A percentile compares a stretch with the other conserved stretches of the same genome.
Conservation (phyloP, 2,329 filamentous ascomycete genomes). For the Bipolaris gigantea region DNA sequence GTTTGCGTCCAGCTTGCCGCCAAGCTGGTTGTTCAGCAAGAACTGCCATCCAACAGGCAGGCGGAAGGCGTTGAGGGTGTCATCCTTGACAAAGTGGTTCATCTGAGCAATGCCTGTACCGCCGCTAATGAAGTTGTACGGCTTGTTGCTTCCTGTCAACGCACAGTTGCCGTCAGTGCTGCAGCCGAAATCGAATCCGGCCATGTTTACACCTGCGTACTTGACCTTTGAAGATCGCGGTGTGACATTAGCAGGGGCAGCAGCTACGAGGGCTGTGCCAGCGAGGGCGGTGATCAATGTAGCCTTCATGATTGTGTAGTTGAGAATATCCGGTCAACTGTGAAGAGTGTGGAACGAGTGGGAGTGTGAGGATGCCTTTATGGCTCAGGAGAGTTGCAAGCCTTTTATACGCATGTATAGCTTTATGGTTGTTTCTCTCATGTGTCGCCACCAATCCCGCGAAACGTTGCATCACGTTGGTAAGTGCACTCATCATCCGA, state of each 20-base stretch:
- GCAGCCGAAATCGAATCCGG: conserved; percentile 56
- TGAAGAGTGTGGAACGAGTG: neutral
- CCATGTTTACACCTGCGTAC: conserved; percentile 49
- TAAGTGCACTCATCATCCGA: neutral
- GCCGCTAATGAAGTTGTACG: conserved; percentile 19
- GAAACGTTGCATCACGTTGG: neutral
- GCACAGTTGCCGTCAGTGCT: conserved; percentile 8
- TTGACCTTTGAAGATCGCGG: conserved; percentile 2
- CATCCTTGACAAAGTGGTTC: conserved; percentile 58
- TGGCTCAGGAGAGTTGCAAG: neutral
- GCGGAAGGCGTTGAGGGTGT: conserved; percentile 60
- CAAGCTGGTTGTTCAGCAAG: conserved; percentile 57
- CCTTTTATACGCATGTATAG: neutral
- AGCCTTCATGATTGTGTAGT: neutral
- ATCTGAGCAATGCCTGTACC: conserved; percentile 54
- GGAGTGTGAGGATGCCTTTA: neutral
- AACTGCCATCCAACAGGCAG: conserved; percentile 64
- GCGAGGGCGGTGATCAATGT: neutral
- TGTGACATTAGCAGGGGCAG: neutral
- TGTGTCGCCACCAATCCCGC: neutral
- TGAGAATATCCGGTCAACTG: neutral
- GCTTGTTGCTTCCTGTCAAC: conserved; percentile 28
- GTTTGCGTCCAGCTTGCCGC: conserved; percentile 54
- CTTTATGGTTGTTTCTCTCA: neutral
- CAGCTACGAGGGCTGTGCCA: neutral